Conservation (phyloP, 352 stramenopile genomes). For the Phytophthora uliginosa region DNA sequence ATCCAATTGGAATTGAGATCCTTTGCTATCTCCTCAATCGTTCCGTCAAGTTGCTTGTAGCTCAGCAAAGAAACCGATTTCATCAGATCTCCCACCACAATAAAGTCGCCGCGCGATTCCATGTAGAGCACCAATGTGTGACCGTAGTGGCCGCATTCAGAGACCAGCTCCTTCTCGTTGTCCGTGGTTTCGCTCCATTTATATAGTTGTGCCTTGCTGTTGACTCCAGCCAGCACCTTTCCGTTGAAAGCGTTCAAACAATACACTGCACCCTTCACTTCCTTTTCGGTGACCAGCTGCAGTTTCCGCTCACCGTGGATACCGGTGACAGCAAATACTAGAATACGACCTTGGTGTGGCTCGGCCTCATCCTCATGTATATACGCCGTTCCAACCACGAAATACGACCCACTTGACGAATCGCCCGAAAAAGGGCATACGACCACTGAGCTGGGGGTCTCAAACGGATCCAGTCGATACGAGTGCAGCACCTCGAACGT, state of each 20-base stretch:
- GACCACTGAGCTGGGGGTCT: slow-evolving; percentile 89
- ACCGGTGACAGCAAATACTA: slow-evolving; percentile 92
- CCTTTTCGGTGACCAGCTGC: slow-evolving; percentile 92
- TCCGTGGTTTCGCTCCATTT: slow-evolving; percentile 93
- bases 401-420: slow-evolving; percentile 78
- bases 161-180: slow-evolving; percentile 91
- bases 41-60: slow-evolving; percentile 94
- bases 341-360: slow-evolving; percentile 95
- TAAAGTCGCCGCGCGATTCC: slow-evolving; percentile 95
- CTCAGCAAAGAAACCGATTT: slow-evolving; percentile 97
- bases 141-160: slow-evolving; percentile 95
- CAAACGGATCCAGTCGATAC: slow-evolving; percentile 89
- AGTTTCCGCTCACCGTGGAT: slow-evolving; percentile 90
- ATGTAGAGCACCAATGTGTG: slow-evolving; percentile 97
- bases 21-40: slow-evolving; percentile 96
- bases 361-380: slow-evolving; percentile 96
- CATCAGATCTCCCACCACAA: slow-evolving; percentile 98
- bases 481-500: slow-evolving; percentile 96
- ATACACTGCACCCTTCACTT: slow-evolving; percentile 97
- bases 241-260: slow-evolving; percentile 96
- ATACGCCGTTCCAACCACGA: slow-evolving; percentile 93
- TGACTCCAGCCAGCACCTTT: slow-evolving; percentile 94
- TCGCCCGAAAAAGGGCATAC: slow-evolving; percentile 87
- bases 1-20: slow-evolving; percentile 98
- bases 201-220: slow-evolving; percentile 96